A percentile compares a stretch with the other conserved stretches of the same genome.
Conservation (phyloP, 2,329 filamentous ascomycete species). For the Pyrenochaeta sp. region DNA sequence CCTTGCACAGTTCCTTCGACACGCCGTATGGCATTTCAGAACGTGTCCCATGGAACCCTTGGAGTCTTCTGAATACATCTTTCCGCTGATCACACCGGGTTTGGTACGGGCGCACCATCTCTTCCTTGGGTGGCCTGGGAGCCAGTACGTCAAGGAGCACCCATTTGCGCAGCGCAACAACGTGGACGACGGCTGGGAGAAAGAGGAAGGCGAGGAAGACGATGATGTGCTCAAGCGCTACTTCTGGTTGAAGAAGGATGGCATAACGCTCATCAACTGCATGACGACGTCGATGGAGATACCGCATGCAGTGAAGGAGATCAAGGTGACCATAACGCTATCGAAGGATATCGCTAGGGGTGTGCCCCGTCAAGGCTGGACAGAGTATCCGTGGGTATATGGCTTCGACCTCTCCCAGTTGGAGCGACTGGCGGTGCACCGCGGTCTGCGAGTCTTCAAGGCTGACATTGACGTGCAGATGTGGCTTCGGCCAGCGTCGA, state of each 20-base stretch:
- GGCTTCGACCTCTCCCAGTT: not conserved
- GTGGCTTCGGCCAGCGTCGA: not conserved
- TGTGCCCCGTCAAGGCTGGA: not conserved
- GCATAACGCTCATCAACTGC: not conserved
- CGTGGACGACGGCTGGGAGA: not conserved
- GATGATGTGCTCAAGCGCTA: not conserved
- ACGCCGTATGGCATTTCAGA: not conserved
- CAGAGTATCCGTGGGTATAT: not conserved
- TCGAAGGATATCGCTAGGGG: not conserved
- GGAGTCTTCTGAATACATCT: not conserved
- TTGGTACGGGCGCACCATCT: constrained; percentile 1
- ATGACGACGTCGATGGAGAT: not conserved
- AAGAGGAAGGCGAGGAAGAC: too few species aligned
- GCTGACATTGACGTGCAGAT: not conserved
- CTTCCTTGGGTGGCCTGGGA: not conserved
- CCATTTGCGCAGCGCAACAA: not conserved
- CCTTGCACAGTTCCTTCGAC: constrained; percentile 1
- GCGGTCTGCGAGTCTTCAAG: not conserved
- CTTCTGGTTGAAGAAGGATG: not conserved
- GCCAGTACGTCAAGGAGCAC: too few species aligned
- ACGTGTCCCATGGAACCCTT: too few species aligned
- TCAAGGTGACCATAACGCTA: not conserved
- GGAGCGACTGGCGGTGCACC: constrained; percentile 3
- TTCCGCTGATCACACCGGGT: constrained; percentile 1
- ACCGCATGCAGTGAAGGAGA: not conserved